phyloP scores from a whole-genome alignment of 495 filamentous ascomycete genomes.

The Pyronema domesticum region DNA sequence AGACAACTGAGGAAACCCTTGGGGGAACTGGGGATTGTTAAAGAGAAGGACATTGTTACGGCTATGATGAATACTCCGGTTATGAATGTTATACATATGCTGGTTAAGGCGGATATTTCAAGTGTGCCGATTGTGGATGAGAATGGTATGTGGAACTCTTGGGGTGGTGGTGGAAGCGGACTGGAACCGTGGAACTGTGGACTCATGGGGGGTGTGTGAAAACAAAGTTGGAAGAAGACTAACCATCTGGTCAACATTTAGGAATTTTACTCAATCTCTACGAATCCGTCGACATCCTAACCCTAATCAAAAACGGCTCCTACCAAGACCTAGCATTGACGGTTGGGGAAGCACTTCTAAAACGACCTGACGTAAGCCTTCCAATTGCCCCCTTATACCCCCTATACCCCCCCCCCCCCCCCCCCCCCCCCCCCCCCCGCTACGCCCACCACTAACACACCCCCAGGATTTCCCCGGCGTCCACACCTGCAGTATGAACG shows the following conservation, averaged over 20 bases:
- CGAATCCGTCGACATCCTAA: slow-evolving; percentile 93
- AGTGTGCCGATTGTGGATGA: slow-evolving; percentile 84
- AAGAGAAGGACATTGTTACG: slow-evolving; percentile 61
- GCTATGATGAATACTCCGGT: slow-evolving; percentile 85
- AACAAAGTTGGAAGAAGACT: not conserved
- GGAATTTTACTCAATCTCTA: slow-evolving; percentile 84
- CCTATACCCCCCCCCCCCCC: not conserved
- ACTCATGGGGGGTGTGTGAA: not conserved
- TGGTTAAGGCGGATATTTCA: slow-evolving; percentile 84
- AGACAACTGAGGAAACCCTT: slow-evolving; percentile 77
- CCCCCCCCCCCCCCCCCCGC: not conserved
- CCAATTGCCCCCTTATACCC: not conserved
- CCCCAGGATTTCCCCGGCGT: slow-evolving; percentile 78
- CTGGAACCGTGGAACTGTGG: too few relatives aligned
- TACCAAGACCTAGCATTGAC: slow-evolving; percentile 79
- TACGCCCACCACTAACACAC: not conserved
- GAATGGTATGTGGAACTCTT: slow-evolving; percentile 34
- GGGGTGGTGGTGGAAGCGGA: too few relatives aligned
- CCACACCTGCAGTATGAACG: slow-evolving; percentile 83
- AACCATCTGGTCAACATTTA: slow-evolving; percentile 13
- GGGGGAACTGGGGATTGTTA: slow-evolving; percentile 68
- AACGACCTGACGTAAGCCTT: slow-evolving; percentile 51
- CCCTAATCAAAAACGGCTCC: slow-evolving; percentile 77
- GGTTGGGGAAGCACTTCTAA: slow-evolving; percentile 79
- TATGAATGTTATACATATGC: slow-evolving; percentile 84